phyloP scores from a whole-genome alignment of 2,329 filamentous ascomycete species.

The Phialocephala subalpina region DNA sequence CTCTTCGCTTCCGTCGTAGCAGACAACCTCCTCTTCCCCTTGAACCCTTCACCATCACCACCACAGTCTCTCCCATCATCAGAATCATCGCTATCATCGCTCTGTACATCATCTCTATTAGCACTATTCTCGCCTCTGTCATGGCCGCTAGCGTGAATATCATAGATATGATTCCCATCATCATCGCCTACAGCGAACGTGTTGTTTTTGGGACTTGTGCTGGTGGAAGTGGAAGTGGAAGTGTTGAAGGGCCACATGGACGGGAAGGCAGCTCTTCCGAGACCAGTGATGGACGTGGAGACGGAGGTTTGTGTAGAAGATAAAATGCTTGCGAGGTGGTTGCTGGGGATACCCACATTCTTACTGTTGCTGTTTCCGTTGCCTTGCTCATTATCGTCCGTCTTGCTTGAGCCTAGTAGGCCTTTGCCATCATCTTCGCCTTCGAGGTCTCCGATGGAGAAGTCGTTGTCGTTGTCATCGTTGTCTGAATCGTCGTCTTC shows the following conservation, averaged over 20 bases:
- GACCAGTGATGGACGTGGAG: slow-evolving; percentile 14
- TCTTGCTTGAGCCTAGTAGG: slow-evolving; percentile 24
- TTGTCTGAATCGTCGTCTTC: slow-evolving; percentile 44
- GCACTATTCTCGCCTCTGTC: slow-evolving; percentile 26
- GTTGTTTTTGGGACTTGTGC: slow-evolving; percentile 4
- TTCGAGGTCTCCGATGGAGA: slow-evolving; percentile 42
- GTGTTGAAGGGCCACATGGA: slow-evolving; percentile 38
- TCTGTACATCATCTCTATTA: slow-evolving; percentile 36
- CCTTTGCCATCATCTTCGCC: slow-evolving; percentile 39
- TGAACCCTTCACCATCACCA: slow-evolving; percentile 12
- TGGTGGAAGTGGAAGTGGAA: not conserved
- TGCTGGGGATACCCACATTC: slow-evolving; percentile 38
- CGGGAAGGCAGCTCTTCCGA: slow-evolving; percentile 34
- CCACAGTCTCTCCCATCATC: slow-evolving; percentile 30
- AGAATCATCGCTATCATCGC: slow-evolving; percentile 34
- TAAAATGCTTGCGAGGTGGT: slow-evolving; percentile 23
- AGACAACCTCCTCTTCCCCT: slow-evolving; percentile 35
- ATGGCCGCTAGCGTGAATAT: slow-evolving; percentile 18
- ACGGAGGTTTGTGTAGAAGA: slow-evolving; percentile 22
- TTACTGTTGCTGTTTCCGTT: slow-evolving; percentile 23
- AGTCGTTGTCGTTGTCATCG: slow-evolving; percentile 38
- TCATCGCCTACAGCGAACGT: not conserved
- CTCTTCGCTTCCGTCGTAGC: slow-evolving; percentile 44
- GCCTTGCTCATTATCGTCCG: slow-evolving; percentile 24
- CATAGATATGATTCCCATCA: not conserved